A percentile compares a stretch with the other conserved stretches of the same genome.
These are phyloP conservation scores for Colletotrichum noveboracense DNA, from an alignment of 2,329 filamentous ascomycete genomes.

Conservation along the genomic window DNA sequence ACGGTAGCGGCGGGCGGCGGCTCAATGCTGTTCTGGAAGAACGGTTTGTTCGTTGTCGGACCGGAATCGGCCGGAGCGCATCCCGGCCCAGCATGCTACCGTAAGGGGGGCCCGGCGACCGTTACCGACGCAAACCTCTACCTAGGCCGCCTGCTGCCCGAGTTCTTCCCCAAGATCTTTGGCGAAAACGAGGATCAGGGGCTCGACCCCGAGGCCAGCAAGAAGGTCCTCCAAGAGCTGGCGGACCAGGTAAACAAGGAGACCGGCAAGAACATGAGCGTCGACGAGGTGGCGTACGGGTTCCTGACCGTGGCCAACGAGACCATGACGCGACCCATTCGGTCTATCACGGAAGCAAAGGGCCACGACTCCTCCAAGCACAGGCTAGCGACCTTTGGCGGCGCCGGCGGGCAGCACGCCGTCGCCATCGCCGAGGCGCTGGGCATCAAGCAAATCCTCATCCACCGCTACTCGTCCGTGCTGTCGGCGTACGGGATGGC, in stretches of 20 bases:
- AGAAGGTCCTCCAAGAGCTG: conserved; percentile 76
- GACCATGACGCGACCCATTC: conserved; percentile 88
- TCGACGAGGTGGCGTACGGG: conserved; percentile 87
- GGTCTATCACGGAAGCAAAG: conserved; percentile 89
- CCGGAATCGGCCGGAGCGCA: conserved; percentile 90
- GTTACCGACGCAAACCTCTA: conserved; percentile 95
- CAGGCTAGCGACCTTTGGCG: conserved; percentile 89
- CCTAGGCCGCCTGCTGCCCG: conserved; percentile 81
- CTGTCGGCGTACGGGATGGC: conserved; percentile 94
- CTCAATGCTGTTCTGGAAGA: conserved; percentile 83
- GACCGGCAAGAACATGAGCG: conserved; percentile 71
- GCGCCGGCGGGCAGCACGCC: conserved; percentile 89
- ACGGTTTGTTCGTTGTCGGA: conserved; percentile 88
- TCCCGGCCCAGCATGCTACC: conserved; percentile 88
- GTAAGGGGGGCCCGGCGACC: conserved; percentile 86
- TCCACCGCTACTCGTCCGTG: conserved; percentile 88
- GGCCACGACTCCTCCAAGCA: conserved; percentile 91
- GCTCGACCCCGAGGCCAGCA: conserved; percentile 77
- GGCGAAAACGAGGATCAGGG: conserved; percentile 86
- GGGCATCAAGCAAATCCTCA: conserved; percentile 82
- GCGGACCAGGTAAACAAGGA: conserved; percentile 81
- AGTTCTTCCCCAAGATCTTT: conserved; percentile 96
- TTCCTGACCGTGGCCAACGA: conserved; percentile 92
- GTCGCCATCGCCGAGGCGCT: conserved; percentile 88
- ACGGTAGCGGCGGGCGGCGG: conserved; percentile 92